Percentiles rank a stretch among this genome's conserved stretches.
phyloP scores from a whole-genome alignment of 2,329 filamentous ascomycete genomes.

The Nemania bipapillata region DNA sequence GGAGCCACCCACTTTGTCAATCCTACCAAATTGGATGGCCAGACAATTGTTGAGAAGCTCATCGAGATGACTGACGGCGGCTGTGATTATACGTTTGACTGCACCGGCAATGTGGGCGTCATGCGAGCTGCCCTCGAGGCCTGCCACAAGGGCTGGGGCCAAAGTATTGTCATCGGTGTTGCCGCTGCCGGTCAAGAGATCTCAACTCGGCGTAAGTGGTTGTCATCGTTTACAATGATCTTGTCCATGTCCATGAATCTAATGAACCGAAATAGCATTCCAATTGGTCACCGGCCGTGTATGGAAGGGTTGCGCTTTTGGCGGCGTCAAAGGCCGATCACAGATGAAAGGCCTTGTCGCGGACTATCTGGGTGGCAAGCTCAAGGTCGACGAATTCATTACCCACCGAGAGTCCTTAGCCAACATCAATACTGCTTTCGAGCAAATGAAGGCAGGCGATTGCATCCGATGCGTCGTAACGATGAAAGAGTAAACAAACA shows the following conservation, averaged over 20 bases:
- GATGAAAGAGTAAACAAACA: constrained; percentile 56
- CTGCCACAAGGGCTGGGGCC: constrained; percentile 99
- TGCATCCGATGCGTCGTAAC: constrained; percentile 95
- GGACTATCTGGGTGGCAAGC: constrained; percentile 87
- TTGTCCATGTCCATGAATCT: constrained; percentile 16
- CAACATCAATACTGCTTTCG: constrained; percentile 89
- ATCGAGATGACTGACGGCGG: constrained; percentile 98
- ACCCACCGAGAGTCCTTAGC: constrained; percentile 87
- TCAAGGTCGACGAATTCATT: constrained; percentile 99
- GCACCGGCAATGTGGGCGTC: constrained; percentile 94
- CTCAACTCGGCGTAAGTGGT: constrained; percentile 80
- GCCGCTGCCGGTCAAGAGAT: constrained; percentile 97
- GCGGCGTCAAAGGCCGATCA: constrained; percentile 95
- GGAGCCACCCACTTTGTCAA: constrained; percentile 98
- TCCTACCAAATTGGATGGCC: constrained; percentile 78
- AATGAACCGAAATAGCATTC: constrained; percentile 73
- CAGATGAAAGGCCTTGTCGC: constrained; percentile 87
- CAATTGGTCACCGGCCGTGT: constrained; percentile 97
- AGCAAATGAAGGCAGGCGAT: constrained; percentile 94
- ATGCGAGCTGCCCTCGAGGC: constrained; percentile 94
- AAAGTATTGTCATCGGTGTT: constrained; percentile 97
- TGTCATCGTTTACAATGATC: neutral
- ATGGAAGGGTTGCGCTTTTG: constrained; percentile 98
- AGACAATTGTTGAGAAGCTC: constrained; percentile 89
- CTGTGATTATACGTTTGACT: constrained; percentile 99